A percentile compares a stretch with the other conserved stretches of the same genome.
Evolutionary conservation across 805 yeast genomes (phyloP).

Genomic region (Yueomyces sinensis): DNA sequence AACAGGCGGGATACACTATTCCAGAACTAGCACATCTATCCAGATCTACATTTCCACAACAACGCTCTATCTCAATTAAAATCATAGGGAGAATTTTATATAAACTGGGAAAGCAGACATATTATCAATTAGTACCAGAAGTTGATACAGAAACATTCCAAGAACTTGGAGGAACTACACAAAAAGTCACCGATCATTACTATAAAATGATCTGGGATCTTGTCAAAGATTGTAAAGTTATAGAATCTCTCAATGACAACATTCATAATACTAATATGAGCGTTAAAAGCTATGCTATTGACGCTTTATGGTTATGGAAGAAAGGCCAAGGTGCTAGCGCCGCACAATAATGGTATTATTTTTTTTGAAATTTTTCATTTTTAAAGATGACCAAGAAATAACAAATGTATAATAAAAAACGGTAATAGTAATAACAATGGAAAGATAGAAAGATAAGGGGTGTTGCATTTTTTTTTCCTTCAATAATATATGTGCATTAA

Average conservation of each 20-base stretch:
- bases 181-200: constrained; percentile 23
- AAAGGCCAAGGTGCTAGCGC: constrained; percentile 33
- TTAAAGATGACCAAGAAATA: too few relatives aligned
- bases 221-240: constrained; percentile 44
- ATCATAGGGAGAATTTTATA: constrained; percentile 79
- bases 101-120: constrained; percentile 54
- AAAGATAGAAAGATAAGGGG: background rate
- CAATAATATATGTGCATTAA: background rate
- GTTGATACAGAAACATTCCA: constrained; percentile 26
- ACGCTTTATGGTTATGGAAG: constrained; percentile 85
- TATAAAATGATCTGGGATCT: constrained; percentile 54
- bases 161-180: constrained; percentile 25
- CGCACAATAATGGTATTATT: too few relatives aligned
- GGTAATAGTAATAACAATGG: constrained; percentile 3
- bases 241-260: constrained; percentile 57
- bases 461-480: background rate
- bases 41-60: constrained; percentile 71
- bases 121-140: constrained; percentile 40
- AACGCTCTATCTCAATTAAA: constrained; percentile 75
- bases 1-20: constrained; percentile 84
- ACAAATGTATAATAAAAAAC: too few relatives aligned
- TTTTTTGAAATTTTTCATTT: too few relatives aligned
- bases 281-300: constrained; percentile 72
- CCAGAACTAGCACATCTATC: constrained; percentile 68
- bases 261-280: constrained; percentile 48